Evolutionary conservation across 257 asterid genomes (phyloP), one percentile per base, ranked within the genome.

Genomic region (Phtheirospermum japonicum): DNA sequence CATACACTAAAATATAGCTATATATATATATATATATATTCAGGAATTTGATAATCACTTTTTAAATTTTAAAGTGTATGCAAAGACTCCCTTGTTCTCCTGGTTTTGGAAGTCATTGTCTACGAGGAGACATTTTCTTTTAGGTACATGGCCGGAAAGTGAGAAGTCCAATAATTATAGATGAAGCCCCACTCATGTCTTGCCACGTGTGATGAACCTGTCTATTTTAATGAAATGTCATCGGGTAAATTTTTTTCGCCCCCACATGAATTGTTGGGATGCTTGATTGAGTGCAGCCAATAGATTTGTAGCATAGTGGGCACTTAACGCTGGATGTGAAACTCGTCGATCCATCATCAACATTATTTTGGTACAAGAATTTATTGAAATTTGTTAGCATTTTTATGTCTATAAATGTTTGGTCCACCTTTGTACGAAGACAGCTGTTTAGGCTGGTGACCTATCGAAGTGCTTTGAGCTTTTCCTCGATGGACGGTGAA

Each of bases 321-420:
- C 54, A 36, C 66, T 72, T 42, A 26, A 10, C 26, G 56, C 51
- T 60, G 52, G 13, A n/a, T n/a, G n/a, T n/a, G n/a, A n/a, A n/a
- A n/a, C n/a, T n/a, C n/a, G n/a, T n/a, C n/a, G n/a, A 5, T 46
- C 46, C 67, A 72, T 85, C 87, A 85, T 76, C 82, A 70, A 73
- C 16, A 49, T 70, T 51, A 70, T 42, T 36, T 74, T 61, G 75
- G 74, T 69, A 82, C 81, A 85, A 77, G 56, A 37, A 60, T 66
- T 68, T 62, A 19, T 40, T 40, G 26, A 69, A 61, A 79, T 61
- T 71, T 58, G 19, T 3, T 63, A 12, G 54, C 23, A 36, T 36
- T 20, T 20, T 53, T 23, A 11, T 43, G 45, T 69, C 74, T 61
- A 57, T 73, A 32, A 31, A 36, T 7, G 59, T 63, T 56, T 58